phyloP scores from a whole-genome alignment of 257 asterid species.

The Lycium ferocissimum region DNA sequence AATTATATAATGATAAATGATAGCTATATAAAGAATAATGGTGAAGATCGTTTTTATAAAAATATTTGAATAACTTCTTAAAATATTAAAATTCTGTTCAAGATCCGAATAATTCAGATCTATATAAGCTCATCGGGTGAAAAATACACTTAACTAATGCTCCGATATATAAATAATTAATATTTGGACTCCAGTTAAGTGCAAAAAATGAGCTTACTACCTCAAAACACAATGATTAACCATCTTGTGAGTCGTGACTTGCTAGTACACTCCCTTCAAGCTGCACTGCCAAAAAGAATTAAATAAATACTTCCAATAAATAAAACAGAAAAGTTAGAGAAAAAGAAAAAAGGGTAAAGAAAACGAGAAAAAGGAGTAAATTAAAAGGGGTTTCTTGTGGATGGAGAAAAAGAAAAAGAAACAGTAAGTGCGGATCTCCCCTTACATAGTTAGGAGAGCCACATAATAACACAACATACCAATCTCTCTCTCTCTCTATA shows the following conservation, averaged over 20 bases:
- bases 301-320: not conserved
- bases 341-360: not conserved
- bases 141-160: not conserved
- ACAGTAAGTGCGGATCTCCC: conserved; percentile 20
- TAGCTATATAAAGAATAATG: too few species aligned
- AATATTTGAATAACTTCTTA: too few species aligned
- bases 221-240: not conserved
- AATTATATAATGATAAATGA: too few species aligned
- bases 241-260: not conserved
- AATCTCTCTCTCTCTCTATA: not conserved
- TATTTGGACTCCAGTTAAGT: too few species aligned
- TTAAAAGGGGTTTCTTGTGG: conserved; percentile 6
- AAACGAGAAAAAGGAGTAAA: not conserved
- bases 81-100: too few species aligned
- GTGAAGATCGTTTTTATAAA: too few species aligned
- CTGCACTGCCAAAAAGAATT: not conserved
- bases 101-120: too few species aligned
- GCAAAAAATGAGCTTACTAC: not conserved
- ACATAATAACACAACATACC: not conserved
- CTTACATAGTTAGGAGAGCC: not conserved
- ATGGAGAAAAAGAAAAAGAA: not conserved
- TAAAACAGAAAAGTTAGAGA: not conserved
- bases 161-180: not conserved
- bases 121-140: too few species aligned
- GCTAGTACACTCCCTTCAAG: not conserved